Evolutionary conservation across 208 protist species (phyloP).

Genomic region (Acanthamoeba culbertsoni): DNA sequence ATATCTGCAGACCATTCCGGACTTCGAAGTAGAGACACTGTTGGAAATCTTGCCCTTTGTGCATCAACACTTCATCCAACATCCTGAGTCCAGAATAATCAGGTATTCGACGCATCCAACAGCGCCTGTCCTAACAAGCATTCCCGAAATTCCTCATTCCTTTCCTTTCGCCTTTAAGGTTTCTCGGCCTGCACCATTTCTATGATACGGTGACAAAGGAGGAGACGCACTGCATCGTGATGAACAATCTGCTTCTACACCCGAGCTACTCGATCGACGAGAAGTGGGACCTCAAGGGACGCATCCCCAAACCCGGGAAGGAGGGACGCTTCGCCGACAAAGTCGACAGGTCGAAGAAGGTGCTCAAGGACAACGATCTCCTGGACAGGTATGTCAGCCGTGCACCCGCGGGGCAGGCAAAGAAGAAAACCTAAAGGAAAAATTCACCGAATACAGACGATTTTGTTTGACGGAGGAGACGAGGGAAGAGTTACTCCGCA

Average conservation of each 20-base stretch:
- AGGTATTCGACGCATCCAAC: background rate
- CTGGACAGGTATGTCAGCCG: background rate
- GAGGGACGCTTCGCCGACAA: background rate
- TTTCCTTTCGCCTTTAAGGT: background rate
- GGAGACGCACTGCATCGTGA: constrained; percentile 41
- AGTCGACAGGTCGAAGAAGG: background rate
- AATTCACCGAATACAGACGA: background rate
- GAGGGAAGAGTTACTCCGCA: background rate
- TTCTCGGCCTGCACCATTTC: constrained; percentile 1
- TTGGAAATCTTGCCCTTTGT: background rate
- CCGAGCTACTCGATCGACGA: background rate
- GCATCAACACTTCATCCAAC: constrained; percentile 25
- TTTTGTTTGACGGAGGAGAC: background rate
- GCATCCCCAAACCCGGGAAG: constrained; percentile 36
- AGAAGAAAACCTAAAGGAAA: background rate
- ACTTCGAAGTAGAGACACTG: constrained; percentile 28
- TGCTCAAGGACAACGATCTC: constrained; percentile 51
- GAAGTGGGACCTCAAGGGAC: constrained; percentile 24
- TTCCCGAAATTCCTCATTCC: background rate
- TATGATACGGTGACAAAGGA: background rate
- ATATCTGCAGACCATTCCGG: background rate
- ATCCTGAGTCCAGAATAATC: background rate
- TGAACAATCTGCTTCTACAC: constrained; percentile 33
- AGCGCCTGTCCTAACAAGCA: background rate
- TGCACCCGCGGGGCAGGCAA: too few species aligned